Base-by-base conservation (phyloP, 495 filamentous ascomycete genomes). In the Amorphotheca resinae region DNA sequence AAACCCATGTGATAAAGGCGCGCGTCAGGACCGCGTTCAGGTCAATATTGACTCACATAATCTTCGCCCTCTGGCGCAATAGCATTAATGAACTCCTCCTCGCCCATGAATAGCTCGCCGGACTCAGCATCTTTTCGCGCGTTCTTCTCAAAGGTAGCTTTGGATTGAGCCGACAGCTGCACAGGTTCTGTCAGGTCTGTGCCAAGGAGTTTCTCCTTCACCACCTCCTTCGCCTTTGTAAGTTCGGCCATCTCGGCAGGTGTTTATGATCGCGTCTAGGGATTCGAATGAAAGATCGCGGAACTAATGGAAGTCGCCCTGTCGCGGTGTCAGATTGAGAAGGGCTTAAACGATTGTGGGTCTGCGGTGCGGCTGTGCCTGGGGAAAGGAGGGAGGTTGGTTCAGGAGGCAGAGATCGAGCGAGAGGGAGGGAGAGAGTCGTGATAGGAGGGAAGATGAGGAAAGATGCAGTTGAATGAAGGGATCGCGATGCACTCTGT, bases 61-160 rank as follows among this genome's bases (percentile, higher is more conserved):
- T 95, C 85, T 58, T 94, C 87, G 22, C 74, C 66, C 20, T 74
- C 73, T 0, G 91, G 93, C 44, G 88, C 89, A 64, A 98, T 78
- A 7, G 89, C 91, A 48, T 85, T 69, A 43, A 96, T 73, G 55
- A 98, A 98, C 53, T 89, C 76, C 7, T 89, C 77, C 44, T 81
- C 73, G 32, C 67, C 77, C 78, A 98, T 83, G 54, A 72, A 87
- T 36, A 72, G 59, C 53, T 95, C 84, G 33, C 83, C 91, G 8
- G 77, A 73, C 46, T 71, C 66, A 38, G 80, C 70, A 57, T 93
- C 81, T 54, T 79, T 81, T 52, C 66, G 66, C 12, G 91, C 84
- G 72, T 91, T 70, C 50, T 73, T 78, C 44, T 77, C 59, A 68
- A 98, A 98, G 34, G 73, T 75, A 9, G 73, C 67, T 51, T 76